Evolutionary conservation across 768 basidiomycete species (phyloP).

Genomic region (Dioszegia hungarica): DNA sequence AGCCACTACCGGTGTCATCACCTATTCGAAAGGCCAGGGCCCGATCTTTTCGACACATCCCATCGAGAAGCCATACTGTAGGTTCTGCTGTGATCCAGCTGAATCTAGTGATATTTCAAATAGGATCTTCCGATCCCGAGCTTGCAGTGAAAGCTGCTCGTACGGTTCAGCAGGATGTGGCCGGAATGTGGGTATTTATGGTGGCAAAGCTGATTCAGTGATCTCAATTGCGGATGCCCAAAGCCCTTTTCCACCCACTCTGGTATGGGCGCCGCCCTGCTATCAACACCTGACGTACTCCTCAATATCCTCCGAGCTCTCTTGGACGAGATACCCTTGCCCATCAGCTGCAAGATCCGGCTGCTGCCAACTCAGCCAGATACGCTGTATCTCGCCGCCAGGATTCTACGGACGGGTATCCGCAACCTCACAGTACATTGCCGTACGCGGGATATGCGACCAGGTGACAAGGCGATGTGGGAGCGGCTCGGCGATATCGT

Average conservation of each 20-base stretch:
- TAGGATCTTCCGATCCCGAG: conserved; percentile 82
- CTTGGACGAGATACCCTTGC: conserved; percentile 67
- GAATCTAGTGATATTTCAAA: conserved; percentile 77
- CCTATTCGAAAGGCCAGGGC: conserved; percentile 72
- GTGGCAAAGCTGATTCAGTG: conserved; percentile 47
- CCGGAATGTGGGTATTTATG: conserved; percentile 58
- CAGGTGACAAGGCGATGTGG: conserved; percentile 70
- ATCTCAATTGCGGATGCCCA: conserved; percentile 96
- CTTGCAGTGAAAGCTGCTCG: conserved; percentile 89
- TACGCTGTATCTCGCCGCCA: conserved; percentile 80
- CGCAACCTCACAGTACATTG: conserved; percentile 90
- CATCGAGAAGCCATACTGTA: conserved; percentile 77
- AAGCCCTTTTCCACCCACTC: conserved; percentile 76
- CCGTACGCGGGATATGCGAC: conserved; percentile 85
- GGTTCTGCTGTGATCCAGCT: not conserved
- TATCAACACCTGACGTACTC: conserved; percentile 84
- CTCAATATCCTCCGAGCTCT: conserved; percentile 81
- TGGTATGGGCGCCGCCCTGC: conserved; percentile 94
- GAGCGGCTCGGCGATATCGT: conserved; percentile 78
- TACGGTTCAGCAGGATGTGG: conserved; percentile 77
- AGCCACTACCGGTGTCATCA: conserved; percentile 82
- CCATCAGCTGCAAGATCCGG: conserved; percentile 91
- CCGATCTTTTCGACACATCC: conserved; percentile 89
- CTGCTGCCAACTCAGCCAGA: conserved; percentile 79
- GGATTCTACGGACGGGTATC: conserved; percentile 81